Percentiles rank a stretch among this genome's conserved stretches.
phyloP scores from a whole-genome alignment of 768 basidiomycete genomes.

The Dendrothele bispora region DNA sequence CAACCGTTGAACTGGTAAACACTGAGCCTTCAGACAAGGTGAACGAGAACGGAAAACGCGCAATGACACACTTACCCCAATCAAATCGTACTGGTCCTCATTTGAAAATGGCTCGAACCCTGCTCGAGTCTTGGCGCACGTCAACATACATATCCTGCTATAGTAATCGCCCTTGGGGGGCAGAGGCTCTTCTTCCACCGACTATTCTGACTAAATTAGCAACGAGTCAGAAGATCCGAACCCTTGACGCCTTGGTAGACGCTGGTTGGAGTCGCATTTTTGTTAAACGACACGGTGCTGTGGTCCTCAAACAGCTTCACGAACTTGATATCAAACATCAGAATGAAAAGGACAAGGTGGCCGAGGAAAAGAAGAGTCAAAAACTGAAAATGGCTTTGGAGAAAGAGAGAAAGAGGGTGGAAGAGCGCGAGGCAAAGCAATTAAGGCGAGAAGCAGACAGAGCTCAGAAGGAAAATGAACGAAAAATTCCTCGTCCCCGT shows the following conservation, averaged over 20 bases:
- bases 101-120: no score
- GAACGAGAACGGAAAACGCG: no score
- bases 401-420: neutral
- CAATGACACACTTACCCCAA: no score
- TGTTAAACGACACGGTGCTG: constrained; percentile 8
- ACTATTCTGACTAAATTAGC: neutral
- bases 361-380: no score
- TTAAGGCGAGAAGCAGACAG: neutral
- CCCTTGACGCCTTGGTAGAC: neutral
- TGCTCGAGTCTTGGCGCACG: neutral
- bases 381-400: no score
- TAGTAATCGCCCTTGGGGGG: neutral
- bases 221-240: neutral
- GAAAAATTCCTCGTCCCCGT: neutral
- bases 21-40: no score
- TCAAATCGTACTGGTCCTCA: no score
- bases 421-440: neutral
- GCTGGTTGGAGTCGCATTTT: neutral
- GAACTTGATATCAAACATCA: neutral
- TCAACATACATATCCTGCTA: neutral
- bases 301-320: constrained; percentile 1
- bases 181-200: neutral
- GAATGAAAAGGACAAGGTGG: no score
- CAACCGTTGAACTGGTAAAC: no score
- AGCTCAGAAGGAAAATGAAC: neutral